Evolutionary conservation across 1,284 basidiomycete genomes (phyloP).

Genomic region (Mycena citricolor): DNA sequence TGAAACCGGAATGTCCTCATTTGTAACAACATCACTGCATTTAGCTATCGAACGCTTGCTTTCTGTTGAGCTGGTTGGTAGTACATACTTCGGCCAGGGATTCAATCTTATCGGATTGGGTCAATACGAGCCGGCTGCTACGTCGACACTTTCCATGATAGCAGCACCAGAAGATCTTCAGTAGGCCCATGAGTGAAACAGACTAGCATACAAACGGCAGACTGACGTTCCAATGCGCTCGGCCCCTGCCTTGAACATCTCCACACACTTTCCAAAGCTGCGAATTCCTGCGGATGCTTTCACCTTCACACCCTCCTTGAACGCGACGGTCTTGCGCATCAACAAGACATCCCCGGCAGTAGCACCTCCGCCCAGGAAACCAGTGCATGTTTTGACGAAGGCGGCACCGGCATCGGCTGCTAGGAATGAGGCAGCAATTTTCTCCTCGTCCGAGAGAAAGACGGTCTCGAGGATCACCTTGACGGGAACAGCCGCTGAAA

Average conservation of each 20-base stretch:
- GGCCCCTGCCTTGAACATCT: constrained; percentile 48
- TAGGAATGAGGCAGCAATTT: constrained; percentile 43
- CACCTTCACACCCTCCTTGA: constrained; percentile 43
- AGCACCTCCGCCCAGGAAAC: constrained; percentile 45
- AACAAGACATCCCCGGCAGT: constrained; percentile 41
- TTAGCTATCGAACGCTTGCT: no score
- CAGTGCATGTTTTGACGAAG: constrained; percentile 51
- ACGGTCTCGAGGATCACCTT: constrained; percentile 52
- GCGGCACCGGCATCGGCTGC: constrained; percentile 47
- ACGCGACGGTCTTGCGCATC: constrained; percentile 41
- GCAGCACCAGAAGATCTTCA: constrained; percentile 25
- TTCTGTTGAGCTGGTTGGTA: no score
- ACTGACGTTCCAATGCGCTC: constrained; percentile 51
- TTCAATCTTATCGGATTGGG: no score
- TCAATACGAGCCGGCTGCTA: constrained; percentile 16
- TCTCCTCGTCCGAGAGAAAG: constrained; percentile 41
- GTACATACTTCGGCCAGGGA: no score
- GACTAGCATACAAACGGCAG: no score
- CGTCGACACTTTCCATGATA: constrained; percentile 30
- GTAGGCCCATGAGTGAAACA: no score
- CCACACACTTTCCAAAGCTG: constrained; percentile 42
- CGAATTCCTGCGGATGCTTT: constrained; percentile 51
- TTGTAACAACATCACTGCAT: no score
- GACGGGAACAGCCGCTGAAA: constrained; percentile 34
- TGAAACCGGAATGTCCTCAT: no score